Conservation (phyloP, 306 rosid species). For the Fragaria nilgerrensis region DNA sequence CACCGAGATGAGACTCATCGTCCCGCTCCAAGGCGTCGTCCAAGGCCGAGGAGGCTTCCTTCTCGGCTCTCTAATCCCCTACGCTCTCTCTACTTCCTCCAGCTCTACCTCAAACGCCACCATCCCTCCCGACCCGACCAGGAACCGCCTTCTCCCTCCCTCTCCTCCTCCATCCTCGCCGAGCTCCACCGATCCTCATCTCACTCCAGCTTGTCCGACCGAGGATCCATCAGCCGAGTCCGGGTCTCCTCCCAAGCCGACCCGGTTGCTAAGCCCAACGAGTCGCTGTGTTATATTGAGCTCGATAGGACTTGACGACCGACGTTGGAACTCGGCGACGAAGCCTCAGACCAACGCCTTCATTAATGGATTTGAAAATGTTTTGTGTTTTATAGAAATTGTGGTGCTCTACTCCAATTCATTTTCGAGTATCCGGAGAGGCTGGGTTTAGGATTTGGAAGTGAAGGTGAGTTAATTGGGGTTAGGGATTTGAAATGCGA, state of each 20-base stretch:
- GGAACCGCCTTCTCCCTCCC: constrained; percentile 52
- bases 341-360: no score
- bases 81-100: constrained; percentile 89
- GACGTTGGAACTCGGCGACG: no score
- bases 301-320: constrained; percentile 33
- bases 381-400: no score
- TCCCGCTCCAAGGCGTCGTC: constrained; percentile 86
- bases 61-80: constrained; percentile 83
- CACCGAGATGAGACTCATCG: constrained; percentile 71
- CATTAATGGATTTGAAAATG: no score
- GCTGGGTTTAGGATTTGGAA: no score
- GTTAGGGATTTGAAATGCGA: no score
- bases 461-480: no score
- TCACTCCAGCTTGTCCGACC: constrained; percentile 53
- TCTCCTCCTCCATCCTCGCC: constrained; percentile 43
- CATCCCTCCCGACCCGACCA: constrained; percentile 45
- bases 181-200: constrained; percentile 50
- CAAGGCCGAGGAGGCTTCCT: constrained; percentile 95
- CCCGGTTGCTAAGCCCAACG: constrained; percentile 53
- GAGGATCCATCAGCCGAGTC: constrained; percentile 61
- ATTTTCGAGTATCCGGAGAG: no score
- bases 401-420: no score
- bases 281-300: constrained; percentile 73
- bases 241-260: constrained; percentile 55
- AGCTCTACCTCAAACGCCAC: constrained; percentile 73